phyloP scores from a whole-genome alignment of 495 filamentous ascomycete genomes.

The Daldinia bambusicola region DNA sequence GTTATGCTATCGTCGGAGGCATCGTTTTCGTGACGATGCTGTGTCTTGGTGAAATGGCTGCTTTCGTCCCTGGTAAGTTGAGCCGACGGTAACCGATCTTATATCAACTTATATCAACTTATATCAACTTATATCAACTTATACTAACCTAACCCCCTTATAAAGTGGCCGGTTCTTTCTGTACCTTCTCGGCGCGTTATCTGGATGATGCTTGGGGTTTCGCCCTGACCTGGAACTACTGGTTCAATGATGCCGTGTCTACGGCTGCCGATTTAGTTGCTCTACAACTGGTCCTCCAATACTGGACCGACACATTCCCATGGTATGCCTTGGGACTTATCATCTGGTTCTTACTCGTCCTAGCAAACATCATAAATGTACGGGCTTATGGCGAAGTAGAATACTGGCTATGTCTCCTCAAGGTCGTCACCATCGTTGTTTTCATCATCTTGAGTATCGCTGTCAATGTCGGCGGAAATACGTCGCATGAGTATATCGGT shows the following conservation, averaged over 20 bases:
- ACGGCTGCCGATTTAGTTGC: slow-evolving; percentile 74
- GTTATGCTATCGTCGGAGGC: slow-evolving; percentile 69
- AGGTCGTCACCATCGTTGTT: slow-evolving; percentile 72
- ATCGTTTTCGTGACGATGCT: slow-evolving; percentile 64
- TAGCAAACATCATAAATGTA: slow-evolving; percentile 70
- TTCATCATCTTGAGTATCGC: slow-evolving; percentile 66
- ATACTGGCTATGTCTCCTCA: slow-evolving; percentile 71
- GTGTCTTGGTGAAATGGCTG: slow-evolving; percentile 67
- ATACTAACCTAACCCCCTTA: slow-evolving; percentile 7
- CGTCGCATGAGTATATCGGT: slow-evolving; percentile 65
- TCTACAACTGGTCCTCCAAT: slow-evolving; percentile 71
- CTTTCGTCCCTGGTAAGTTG: slow-evolving; percentile 63
- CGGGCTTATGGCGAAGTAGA: slow-evolving; percentile 73
- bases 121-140: not conserved
- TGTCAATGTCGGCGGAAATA: slow-evolving; percentile 67
- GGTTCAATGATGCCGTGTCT: slow-evolving; percentile 60
- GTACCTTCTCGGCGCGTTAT: slow-evolving; percentile 71
- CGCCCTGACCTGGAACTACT: slow-evolving; percentile 69
- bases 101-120: slow-evolving; percentile 4
- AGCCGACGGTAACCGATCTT: not conserved
- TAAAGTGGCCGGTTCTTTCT: slow-evolving; percentile 69
- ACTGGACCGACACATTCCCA: slow-evolving; percentile 66
- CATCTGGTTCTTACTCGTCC: slow-evolving; percentile 69
- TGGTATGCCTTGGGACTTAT: slow-evolving; percentile 71
- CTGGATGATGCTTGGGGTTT: slow-evolving; percentile 73